These are phyloP conservation scores for Crithidia thermophila DNA, from an alignment of 208 protist genomes.

Conservation along the genomic window DNA sequence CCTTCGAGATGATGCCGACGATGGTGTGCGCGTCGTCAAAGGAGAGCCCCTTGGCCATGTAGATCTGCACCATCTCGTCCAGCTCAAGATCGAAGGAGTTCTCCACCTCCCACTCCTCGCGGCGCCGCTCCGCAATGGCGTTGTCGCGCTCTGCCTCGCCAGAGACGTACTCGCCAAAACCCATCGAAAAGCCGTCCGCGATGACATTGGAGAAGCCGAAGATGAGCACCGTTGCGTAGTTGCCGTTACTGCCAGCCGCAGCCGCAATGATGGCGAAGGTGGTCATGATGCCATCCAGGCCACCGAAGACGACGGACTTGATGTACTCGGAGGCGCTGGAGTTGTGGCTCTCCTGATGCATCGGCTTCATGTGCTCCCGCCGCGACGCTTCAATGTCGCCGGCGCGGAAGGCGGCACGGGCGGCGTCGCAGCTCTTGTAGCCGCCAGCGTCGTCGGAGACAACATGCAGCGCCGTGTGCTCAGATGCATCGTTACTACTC, in stretches of 20 bases:
- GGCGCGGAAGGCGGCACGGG: constrained; percentile 57
- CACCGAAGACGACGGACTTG: constrained; percentile 95
- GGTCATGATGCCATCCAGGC: constrained; percentile 95
- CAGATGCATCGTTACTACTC: neutral
- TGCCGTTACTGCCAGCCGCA: constrained; percentile 87
- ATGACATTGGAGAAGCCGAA: constrained; percentile 96
- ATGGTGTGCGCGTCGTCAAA: constrained; percentile 91
- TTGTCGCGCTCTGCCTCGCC: constrained; percentile 93
- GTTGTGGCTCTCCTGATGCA: constrained; percentile 81
- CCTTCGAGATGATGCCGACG: constrained; percentile 94
- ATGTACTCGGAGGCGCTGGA: constrained; percentile 91
- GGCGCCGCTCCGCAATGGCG: constrained; percentile 74
- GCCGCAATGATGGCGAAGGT: constrained; percentile 95
- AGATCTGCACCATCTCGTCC: constrained; percentile 95
- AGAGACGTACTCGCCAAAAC: constrained; percentile 94
- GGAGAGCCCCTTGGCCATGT: constrained; percentile 91
- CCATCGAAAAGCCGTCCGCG: constrained; percentile 96
- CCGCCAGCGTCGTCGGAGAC: constrained; percentile 11
- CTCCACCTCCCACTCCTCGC: constrained; percentile 95
- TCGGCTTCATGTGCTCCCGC: constrained; percentile 79
- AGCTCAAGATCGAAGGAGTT: constrained; percentile 94
- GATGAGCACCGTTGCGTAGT: constrained; percentile 83
- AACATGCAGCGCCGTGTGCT: constrained; percentile 20
- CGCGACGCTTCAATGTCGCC: constrained; percentile 80
- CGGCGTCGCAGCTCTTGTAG: constrained; percentile 82